Evolutionary conservation across 306 rosid species (phyloP), one percentile per base, ranked within the genome.

Genomic region (Fragaria vesca): DNA sequence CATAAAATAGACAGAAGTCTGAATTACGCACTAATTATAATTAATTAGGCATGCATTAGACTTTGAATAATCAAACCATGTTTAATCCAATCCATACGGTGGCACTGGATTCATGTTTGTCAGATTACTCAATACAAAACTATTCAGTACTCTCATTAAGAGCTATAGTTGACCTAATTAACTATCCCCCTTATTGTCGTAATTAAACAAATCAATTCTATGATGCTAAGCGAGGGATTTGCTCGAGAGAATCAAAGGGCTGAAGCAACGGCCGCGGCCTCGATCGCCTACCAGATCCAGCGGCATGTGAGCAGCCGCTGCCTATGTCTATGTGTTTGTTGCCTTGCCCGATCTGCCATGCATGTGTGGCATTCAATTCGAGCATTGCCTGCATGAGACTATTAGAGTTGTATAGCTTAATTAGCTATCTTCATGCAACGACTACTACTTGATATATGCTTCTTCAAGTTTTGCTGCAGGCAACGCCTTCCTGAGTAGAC

Each of bases 231-330:
- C 68, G 15, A 34, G 47, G 70, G 26, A 66, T 45, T 38, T 21
- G 63, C 5, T 30, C 7, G 47, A 34, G 70, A 32, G 12, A 66
- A 66, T 36, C 21, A 16, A 36, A 69, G 40, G 78, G 83, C 89
- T 83, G 78, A 43, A 61, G 84, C 92, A 76, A 71, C 76, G 95
- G 89, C 76, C 77, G 75, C 80, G 88, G 85, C 89, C 88, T 79
- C 68, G 69, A 65, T 65, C 13, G n/a, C 17, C 45, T 63, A 65
- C 69, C 46, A 12, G 45, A 65, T 65, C 13, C 83, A 65, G 81
- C 87, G 87, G 82, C 96, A 73, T 75, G 36, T 50, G 85, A 84
- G 85, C 76, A 78, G 93, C 82, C 90, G 74, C 85, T 76, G 93
- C 72, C 86, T 40, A 24, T 84, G 96, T 75, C 69, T 36, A 18